phyloP scores from a whole-genome alignment of 441 rosid genomes.

The Populus hybrid region DNA sequence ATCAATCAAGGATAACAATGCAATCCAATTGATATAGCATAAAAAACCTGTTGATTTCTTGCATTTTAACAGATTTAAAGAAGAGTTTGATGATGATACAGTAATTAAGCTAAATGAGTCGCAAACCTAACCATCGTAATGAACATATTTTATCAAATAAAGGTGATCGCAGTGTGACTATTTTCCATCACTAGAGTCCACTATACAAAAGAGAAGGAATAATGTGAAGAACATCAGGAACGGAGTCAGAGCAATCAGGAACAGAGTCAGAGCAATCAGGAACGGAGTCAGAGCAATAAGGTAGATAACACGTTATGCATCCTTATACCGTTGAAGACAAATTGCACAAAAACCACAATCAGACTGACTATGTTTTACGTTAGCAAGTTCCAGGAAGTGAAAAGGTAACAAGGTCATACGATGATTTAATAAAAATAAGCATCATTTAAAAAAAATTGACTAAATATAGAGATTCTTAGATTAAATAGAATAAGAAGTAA shows the following conservation, averaged over 20 bases:
- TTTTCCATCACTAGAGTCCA: neutral
- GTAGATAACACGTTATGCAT: neutral
- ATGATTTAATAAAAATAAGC: neutral
- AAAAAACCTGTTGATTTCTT: neutral
- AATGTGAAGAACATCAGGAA: neutral
- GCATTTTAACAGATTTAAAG: neutral
- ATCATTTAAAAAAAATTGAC: neutral
- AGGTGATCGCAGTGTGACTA: neutral
- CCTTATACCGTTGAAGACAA: neutral
- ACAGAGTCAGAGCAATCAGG: neutral
- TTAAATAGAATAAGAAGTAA: neutral
- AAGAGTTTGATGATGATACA: neutral
- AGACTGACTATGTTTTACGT: neutral
- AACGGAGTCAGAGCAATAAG: neutral
- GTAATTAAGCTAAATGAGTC: neutral
- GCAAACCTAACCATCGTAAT: neutral
- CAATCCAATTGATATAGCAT: neutral
- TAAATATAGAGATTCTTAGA: neutral
- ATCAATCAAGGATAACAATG: neutral
- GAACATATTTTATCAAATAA: neutral
- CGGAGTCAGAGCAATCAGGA: neutral
- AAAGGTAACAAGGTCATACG: neutral
- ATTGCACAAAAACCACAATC: neutral
- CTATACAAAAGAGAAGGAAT: neutral
- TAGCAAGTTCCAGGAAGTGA: neutral